Evolutionary conservation across 192 early-diverging fungal genomes (phyloP).

Genomic region (Coemansia sp.): DNA sequence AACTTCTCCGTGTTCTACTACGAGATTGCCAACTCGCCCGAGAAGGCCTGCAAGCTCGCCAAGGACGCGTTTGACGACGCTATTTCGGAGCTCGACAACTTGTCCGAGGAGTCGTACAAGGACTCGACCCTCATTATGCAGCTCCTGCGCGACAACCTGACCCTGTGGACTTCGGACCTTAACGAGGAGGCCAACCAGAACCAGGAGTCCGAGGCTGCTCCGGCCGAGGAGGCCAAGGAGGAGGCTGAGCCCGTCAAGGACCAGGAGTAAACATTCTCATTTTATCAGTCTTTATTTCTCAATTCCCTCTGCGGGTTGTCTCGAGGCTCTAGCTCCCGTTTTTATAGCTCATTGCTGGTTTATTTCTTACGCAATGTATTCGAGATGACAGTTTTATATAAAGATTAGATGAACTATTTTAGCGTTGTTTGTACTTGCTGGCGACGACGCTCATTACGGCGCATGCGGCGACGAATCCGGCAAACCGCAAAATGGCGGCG

Average conservation of each 20-base stretch:
- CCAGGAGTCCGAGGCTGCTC: conserved; percentile 22
- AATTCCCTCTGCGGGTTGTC: background rate
- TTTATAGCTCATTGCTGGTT: background rate
- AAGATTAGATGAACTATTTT: background rate
- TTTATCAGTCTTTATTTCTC: conserved; percentile 4
- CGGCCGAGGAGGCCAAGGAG: conserved; percentile 13
- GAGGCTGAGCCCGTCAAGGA: conserved; percentile 23
- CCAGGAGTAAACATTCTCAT: conserved; percentile 1
- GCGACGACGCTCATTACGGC: conserved; percentile 50
- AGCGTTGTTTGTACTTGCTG: conserved; percentile 27
- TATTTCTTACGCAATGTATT: background rate
- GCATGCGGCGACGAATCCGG: conserved; percentile 50
- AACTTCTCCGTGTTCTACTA: conserved; percentile 99
- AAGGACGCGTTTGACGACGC: conserved; percentile 96
- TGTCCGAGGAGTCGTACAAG: conserved; percentile 94
- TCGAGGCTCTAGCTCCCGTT: background rate
- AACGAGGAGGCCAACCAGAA: conserved; percentile 53
- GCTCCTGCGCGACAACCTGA: conserved; percentile 94
- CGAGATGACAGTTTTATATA: background rate
- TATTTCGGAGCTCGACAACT: conserved; percentile 90
- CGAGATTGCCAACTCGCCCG: conserved; percentile 94
- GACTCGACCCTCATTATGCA: conserved; percentile 99
- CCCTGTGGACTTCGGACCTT: conserved; percentile 93
- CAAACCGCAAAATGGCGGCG: conserved; percentile 44
- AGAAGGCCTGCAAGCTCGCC: conserved; percentile 85